Percentiles rank a stretch among this genome's conserved stretches.
phyloP scores from a whole-genome alignment of 164 flowering plant genomes.

The Vitis cinerea region DNA sequence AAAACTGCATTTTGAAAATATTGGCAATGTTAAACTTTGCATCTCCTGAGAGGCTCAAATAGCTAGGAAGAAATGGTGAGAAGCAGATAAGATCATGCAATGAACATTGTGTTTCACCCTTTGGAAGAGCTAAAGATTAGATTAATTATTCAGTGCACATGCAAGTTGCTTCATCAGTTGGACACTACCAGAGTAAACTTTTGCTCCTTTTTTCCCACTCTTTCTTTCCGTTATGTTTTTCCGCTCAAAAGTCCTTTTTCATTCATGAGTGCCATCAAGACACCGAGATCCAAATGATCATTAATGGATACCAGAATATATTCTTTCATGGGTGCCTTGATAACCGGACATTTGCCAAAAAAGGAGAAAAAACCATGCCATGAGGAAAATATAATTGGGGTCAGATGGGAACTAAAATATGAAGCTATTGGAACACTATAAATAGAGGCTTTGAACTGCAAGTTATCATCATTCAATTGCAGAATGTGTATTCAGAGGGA shows the following conservation, averaged over 20 bases:
- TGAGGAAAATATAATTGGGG: neutral
- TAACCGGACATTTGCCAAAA: neutral
- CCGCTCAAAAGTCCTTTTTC: neutral
- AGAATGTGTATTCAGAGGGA: slow-evolving; percentile 11
- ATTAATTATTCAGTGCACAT: slow-evolving; percentile 7
- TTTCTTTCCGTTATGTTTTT: neutral
- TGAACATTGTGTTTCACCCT: neutral
- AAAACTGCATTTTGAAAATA: too few relatives aligned
- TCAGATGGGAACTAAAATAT: too few relatives aligned
- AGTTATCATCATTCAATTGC: neutral
- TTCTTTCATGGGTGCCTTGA: neutral
- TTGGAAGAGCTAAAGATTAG: slow-evolving; percentile 10
- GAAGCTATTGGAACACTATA: slow-evolving; percentile 16
- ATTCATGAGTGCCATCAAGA: neutral
- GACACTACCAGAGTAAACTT: neutral
- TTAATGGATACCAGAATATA: neutral
- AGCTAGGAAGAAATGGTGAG: neutral
- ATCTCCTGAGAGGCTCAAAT: neutral
- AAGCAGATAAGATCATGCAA: neutral
- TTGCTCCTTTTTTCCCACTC: neutral
- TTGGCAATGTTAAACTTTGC: too few relatives aligned
- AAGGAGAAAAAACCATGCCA: too few relatives aligned
- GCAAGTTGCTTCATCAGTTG: slow-evolving; percentile 12
- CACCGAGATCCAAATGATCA: too few relatives aligned
- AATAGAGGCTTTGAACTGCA: neutral